Conservation (phyloP, 192 early-diverging fungal genomes). For the Umbelopsis vinacea region DNA sequence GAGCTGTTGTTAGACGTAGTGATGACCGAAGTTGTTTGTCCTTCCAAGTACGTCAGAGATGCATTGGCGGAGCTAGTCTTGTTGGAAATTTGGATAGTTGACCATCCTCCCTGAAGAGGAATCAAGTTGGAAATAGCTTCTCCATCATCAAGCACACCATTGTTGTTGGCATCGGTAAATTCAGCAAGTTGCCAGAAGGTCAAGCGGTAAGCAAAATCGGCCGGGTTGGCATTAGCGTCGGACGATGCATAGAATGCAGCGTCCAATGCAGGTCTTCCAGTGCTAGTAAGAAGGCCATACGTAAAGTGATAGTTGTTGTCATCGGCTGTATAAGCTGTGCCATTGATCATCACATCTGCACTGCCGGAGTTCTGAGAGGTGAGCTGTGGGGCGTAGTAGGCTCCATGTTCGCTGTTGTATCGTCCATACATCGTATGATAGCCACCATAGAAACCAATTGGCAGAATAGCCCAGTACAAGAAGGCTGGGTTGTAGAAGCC, state of each 20-base stretch:
- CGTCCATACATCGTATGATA: conserved; percentile 35
- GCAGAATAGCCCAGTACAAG: conserved; percentile 32
- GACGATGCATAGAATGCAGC: conserved; percentile 35
- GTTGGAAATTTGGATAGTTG: conserved; percentile 26
- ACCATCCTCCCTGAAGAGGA: conserved; percentile 34
- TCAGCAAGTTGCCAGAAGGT: conserved; percentile 35
- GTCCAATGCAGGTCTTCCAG: conserved; percentile 27
- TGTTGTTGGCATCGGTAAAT: conserved; percentile 40
- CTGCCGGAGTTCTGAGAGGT: conserved; percentile 17
- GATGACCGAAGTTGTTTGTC: conserved; percentile 21
- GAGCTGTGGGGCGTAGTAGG: conserved; percentile 40
- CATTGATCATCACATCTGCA: conserved; percentile 34
- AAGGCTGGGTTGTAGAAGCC: conserved; percentile 39
- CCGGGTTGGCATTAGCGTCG: conserved; percentile 27
- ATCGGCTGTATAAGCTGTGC: conserved; percentile 31
- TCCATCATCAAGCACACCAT: conserved; percentile 32
- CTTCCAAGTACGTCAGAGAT: conserved; percentile 26
- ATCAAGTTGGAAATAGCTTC: conserved; percentile 30
- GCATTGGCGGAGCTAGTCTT: conserved; percentile 28
- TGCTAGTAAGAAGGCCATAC: conserved; percentile 26
- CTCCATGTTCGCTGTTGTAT: conserved; percentile 31
- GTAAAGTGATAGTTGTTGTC: conserved; percentile 32
- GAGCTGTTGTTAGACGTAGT: conserved; percentile 5
- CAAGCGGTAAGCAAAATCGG: conserved; percentile 40
- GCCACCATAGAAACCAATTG: conserved; percentile 33